phyloP scores from a whole-genome alignment of 306 rosid genomes.

The Lathyrus tuberosus region DNA sequence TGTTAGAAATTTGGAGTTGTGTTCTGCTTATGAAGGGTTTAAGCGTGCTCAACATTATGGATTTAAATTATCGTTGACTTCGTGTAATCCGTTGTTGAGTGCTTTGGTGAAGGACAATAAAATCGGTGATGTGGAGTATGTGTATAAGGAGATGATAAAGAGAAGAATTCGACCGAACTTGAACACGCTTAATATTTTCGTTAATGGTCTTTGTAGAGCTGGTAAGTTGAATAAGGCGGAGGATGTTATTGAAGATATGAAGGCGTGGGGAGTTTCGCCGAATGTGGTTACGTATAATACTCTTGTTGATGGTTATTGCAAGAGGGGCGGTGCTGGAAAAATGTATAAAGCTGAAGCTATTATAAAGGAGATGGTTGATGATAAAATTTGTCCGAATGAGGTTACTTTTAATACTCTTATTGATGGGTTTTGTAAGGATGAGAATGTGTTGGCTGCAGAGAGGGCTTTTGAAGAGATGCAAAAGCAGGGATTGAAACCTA shows the following conservation, averaged over 20 bases:
- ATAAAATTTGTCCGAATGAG: conserved; percentile 54
- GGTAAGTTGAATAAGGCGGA: conserved; percentile 84
- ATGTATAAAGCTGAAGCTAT: conserved; percentile 83
- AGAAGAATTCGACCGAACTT: conserved; percentile 62
- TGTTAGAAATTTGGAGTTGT: conserved; percentile 50
- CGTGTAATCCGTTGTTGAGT: conserved; percentile 71
- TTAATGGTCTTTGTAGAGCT: conserved; percentile 79
- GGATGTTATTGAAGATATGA: conserved; percentile 73
- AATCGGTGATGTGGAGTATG: conserved; percentile 53
- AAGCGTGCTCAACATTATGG: conserved; percentile 66
- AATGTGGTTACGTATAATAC: conserved; percentile 72
- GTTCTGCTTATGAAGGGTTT: conserved; percentile 59
- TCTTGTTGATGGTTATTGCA: conserved; percentile 72
- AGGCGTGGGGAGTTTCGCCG: conserved; percentile 72
- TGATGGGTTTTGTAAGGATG: conserved; percentile 77
- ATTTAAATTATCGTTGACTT: conserved; percentile 51
- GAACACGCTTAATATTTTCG: conserved; percentile 62
- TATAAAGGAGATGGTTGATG: conserved; percentile 69
- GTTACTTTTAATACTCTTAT: conserved; percentile 66
- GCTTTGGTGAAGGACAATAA: conserved; percentile 60
- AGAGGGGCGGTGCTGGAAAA: conserved; percentile 68
- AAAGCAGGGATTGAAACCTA: conserved; percentile 63
- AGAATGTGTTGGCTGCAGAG: conserved; percentile 56
- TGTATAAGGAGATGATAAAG: conserved; percentile 66
- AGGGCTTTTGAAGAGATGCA: conserved; percentile 69